These are phyloP conservation scores for Thalassiosira profunda DNA, from an alignment of 108 stramenopile species.

Conservation along the genomic window DNA sequence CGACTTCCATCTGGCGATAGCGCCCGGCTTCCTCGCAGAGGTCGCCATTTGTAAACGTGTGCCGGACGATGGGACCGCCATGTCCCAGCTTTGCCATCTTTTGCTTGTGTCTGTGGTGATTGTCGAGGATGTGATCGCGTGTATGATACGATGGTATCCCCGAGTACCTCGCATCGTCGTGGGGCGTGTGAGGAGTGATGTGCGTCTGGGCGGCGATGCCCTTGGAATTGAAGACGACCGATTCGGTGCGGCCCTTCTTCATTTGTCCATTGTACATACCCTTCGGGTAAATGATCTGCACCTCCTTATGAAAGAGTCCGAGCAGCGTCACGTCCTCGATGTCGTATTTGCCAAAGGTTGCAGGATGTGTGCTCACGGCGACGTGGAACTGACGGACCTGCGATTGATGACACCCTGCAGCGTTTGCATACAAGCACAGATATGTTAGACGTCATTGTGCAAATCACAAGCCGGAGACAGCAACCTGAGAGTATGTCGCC, in stretches of 20 bases:
- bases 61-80: slow-evolving; percentile 22
- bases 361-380: slow-evolving; percentile 10
- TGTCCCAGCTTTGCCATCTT: neutral
- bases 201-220: neutral
- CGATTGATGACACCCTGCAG: slow-evolving; percentile 80
- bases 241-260: slow-evolving; percentile 4
- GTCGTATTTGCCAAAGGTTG: slow-evolving; percentile 11
- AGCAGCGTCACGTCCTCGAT: slow-evolving; percentile 60
- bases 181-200: neutral
- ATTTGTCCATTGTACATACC: slow-evolving; percentile 14
- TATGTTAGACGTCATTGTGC: no score
- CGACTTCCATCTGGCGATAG: slow-evolving; percentile 53
- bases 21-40: slow-evolving; percentile 62
- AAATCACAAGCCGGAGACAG: no score
- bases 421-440: no score
- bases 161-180: neutral
- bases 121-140: neutral
- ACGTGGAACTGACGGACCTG: slow-evolving; percentile 85
- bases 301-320: slow-evolving; percentile 48
- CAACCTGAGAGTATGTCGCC: slow-evolving; percentile 16
- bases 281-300: slow-evolving; percentile 22
- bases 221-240: neutral
- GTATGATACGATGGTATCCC: neutral
- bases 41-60: slow-evolving; percentile 54
- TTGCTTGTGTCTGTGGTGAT: neutral